Evolutionary conservation across 1,284 basidiomycete genomes (phyloP), one percentile per base, ranked within the genome.

Genomic region (Cryptococcus sp.): DNA sequence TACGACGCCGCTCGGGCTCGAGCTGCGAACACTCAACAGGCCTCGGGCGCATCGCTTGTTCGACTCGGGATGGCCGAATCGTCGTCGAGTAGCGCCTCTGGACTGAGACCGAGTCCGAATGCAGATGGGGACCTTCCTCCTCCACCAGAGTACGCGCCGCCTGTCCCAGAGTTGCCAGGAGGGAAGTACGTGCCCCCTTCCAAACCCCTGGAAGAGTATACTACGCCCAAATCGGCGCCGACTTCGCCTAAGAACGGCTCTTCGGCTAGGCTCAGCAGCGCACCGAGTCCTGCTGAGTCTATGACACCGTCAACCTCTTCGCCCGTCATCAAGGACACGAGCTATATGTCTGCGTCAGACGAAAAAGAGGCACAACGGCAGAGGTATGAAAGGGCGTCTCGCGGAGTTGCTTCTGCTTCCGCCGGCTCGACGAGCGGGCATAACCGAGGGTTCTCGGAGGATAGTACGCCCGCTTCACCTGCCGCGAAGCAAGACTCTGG

Each of bases 1-100:
- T 93, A 84, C 75, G 81, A 87, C 55, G 74, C 84, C 50, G 90
- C 90, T 0, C 82, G 84, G 59, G 82, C 80, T 1, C 82, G 81
- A 52, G 89, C 88, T 5, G 84, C 86, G 55, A 79, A 77, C 50
- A 71, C 70, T 11, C 77, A 80, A 56, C 56, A 67, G 19, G 60
- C 69, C 2, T 68, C 68, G 3, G 76, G 74, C 3, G 67, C 62
- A 1, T 64, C 69, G 16, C 61, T 75, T 5, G 57, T 66, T 39
- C 52, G 57, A n/a, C 62, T 76, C 44, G 76, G 76, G 5, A 23
- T 76, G 60, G 62, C 56, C 15, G 23, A 48, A 16, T 47, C 31
- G 35, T 20, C 2, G 47, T 49, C 23, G 39, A 38, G 10, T 17
- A 38, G 20, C 47, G 50, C 10, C 40, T 17, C 35, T 27, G 25